These are phyloP conservation scores for Echria macrotheca DNA, from an alignment of 495 filamentous ascomycete species.

Conservation along the genomic window DNA sequence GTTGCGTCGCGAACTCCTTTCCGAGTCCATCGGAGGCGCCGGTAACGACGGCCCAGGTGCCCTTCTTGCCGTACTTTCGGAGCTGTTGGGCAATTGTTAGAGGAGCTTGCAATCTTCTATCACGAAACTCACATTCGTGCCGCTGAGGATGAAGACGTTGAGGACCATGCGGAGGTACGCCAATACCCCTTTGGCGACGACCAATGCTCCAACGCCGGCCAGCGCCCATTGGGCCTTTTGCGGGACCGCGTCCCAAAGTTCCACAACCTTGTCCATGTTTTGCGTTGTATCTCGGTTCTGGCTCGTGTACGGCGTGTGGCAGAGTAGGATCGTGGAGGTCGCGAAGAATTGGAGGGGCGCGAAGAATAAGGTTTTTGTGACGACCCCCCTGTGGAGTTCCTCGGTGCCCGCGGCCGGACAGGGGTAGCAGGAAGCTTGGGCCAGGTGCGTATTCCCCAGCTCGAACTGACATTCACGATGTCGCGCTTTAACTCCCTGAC, in stretches of 20 bases:
- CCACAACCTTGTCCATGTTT: constrained; percentile 33
- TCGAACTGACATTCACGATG: too few species aligned
- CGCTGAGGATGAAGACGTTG: constrained; percentile 69
- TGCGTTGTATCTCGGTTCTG: not conserved
- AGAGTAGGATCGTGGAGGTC: constrained; percentile 1
- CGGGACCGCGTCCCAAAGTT: constrained; percentile 34
- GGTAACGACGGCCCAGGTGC: constrained; percentile 91
- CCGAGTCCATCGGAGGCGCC: constrained; percentile 96
- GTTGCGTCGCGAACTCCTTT: constrained; percentile 89
- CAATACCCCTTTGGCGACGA: constrained; percentile 50
- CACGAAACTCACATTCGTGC: constrained; percentile 44
- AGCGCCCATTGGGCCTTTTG: constrained; percentile 31
- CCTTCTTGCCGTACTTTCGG: constrained; percentile 81
- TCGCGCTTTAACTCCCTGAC: too few species aligned
- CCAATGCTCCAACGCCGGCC: constrained; percentile 54
- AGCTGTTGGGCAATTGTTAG: constrained; percentile 51
- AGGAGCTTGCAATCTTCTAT: not conserved
- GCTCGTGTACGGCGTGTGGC: too few species aligned
- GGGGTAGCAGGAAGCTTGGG: not conserved
- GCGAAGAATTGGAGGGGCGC: not conserved
- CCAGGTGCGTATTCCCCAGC: too few species aligned
- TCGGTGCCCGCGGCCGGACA: not conserved
- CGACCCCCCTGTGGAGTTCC: too few species aligned
- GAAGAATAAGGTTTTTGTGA: not conserved
- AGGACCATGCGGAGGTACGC: constrained; percentile 61